Evolutionary conservation across 345 rosid genomes (phyloP), one percentile per base, ranked within the genome.

Genomic region (Geranium rotundifolium): DNA sequence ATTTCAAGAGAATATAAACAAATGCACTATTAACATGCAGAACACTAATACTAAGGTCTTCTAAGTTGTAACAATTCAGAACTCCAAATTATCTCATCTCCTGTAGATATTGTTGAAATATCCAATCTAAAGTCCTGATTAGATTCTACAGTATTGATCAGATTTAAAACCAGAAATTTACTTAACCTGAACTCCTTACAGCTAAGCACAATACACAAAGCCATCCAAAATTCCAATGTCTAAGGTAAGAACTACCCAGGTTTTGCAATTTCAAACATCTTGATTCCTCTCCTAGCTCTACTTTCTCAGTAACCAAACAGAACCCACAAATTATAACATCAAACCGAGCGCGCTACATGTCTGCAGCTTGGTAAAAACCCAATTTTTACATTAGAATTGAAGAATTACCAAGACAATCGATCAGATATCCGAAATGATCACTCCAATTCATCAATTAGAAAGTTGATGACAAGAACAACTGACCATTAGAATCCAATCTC

Each of bases 401-500:
- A 34, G 41, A 34, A 34, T 4, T 4, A 34, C 13, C 3, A 46
- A 9, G 12, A 14, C 52, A 46, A 46, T 46, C 10, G 52, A 34
- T 34, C 41, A 34, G 41, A 34, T 34, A 34, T 34, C 7, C 41
- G 6, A 34, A 34, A 34, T 5, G 41, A 8, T 34, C 7, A 8
- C 41, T 4, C 41, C 41, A 54, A 29, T 57, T 12, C 41, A 17
- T 37, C 2, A 18, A 31, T 14, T 17, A 27, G n/a, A 63, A 27
- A 29, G n/a, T 14, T 7, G 17, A 12, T 50, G 16, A 58, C 58
- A 50, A 59, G 54, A 23, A 4, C 59, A 31, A 52, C 2, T 18
- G 16, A 84, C 90, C 87, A 60, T 76, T 56, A 62, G 63, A 69
- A 6, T 84, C 74, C 74, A 88, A 72, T 62, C 99, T 85, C 71